Base-by-base conservation (phyloP, 495 filamentous ascomycete genomes). In the Staphylotrichum tortipilum region DNA sequence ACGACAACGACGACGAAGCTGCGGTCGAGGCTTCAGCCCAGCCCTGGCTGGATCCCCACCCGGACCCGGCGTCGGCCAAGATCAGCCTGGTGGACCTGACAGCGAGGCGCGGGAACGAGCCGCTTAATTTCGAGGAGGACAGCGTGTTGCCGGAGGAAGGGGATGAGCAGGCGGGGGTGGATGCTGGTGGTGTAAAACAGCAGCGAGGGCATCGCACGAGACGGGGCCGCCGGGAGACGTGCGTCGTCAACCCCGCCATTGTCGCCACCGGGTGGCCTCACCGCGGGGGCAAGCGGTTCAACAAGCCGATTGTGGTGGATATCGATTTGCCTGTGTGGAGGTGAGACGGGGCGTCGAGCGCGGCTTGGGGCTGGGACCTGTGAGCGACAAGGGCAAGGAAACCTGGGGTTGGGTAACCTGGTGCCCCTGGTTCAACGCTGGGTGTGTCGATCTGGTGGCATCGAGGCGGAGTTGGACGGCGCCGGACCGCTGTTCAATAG, bases 281-380 rank as follows among this genome's bases (percentile, higher is more conserved):
- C 52, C 60, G 55, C 1, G 74, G 71, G 14, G 62, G 61, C 1
- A 84, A 82, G 59, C 70, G 57, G 46, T 79, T 85, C 64, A 80
- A 87, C 66, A 83, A 86, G 56, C 81, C 86, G 7, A 83, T 91
- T 47, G 80, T 90, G 7, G 80, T 91, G 21, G 84, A 94, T 60
- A 64, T 90, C 26, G 80, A 88, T 51, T 69, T 91, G 33, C 83
- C 82, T 9, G 70, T 83, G 71, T 73, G 55, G 50, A 26, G 34
- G 37, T 49, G 51, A 52, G 17, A 17, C 26, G 2, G 26, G 26
- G 26, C 26, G 10, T 28, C 17, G n/a, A 29, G 23, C 37, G 4
- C 26, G 11, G 39, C 7, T 38, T 8, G 35, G 35, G 19, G 15
- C 6, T 19, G 15, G 26, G 26, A n/a, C n/a, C n/a, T n/a, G n/a